Base-by-base conservation (phyloP, 225 moss, liverwort and hornwort species). In the Neckera pumila region DNA sequence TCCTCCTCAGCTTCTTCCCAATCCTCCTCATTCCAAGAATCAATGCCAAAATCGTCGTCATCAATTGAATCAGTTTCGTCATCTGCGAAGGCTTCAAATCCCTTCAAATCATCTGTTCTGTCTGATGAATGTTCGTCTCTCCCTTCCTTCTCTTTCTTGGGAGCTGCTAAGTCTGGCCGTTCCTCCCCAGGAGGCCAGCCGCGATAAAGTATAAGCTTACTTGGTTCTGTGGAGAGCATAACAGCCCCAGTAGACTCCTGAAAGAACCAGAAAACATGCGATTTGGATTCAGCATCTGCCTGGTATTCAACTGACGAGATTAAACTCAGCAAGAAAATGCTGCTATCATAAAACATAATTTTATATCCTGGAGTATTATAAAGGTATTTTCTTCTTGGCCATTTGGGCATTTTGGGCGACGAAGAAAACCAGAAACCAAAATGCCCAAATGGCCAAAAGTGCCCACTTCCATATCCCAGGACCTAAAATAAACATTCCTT, bases 181-280 rank as follows among this genome's bases (percentile, higher is more conserved):
- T 93, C 88, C 88, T 96, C 94, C 54, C 96, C 96, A 51, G 95
- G 92, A 67, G 96, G 94, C 97, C 97, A 97, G 66, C 97, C 99
- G 38, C 97, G 94, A 80, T 97, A 99, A 45, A 99, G 92, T 76
- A 99, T 96, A 75, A 99, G 91, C 89, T 99, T 99, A 53, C 95
- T 95, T 86, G 89, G 89, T 92, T 97, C 98, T 61, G 95, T 95
- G n/a, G 96, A 97, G 62, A 99, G 89, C 40, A 99, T 88, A 30
- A 94, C 95, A 82, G 93, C 98, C 79, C 97, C 97, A 56, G 97
- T 97, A 70, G 93, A 90, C 89, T 96, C 95, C 98, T 99, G 94
- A 81, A 90, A 81, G 62, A 87, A 72, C 77, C 77, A 84, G 49
- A 42, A 61, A 85, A 49, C 49, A 70, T 51, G 43, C 72, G 40